Base-by-base conservation (phyloP, 495 filamentous ascomycete species). In the Lineolata rhizophorae region DNA sequence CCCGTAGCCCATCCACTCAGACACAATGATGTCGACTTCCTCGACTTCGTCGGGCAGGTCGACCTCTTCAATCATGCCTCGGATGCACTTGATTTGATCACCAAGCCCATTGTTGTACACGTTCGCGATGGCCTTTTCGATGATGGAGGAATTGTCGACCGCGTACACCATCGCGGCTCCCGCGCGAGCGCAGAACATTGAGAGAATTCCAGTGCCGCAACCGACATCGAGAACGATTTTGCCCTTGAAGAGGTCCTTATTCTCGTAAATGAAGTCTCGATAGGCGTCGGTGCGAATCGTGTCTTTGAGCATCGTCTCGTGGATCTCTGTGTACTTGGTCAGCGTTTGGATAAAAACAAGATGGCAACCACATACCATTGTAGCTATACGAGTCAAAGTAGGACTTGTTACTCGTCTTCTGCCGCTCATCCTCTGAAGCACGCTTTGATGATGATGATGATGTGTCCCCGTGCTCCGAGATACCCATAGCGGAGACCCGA, bases 1-100 rank as follows among this genome's bases (percentile, higher is more conserved):
- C 48, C 77, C 76, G 49, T 94, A 94, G 3, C 84, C 84, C 84
- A 94, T 94, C 84, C 84, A 94, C 50, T 94, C 84, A 2, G 81
- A 91, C 35, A 94, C 71, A 42, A 94, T 92, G 50, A 94, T 83
- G 43, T 94, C 84, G 29, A 94, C 84, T 48, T 85, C 62, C 35
- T 67, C 61, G 39, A 82, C 75, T n/a, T n/a, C n/a, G n/a, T n/a
- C n/a, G 1, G 80, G 79, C 31, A 90, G 43, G 20, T 64, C 60
- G 24, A 91, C 72, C 47, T 93, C 85, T 51, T 94, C 84, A 49
- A 93, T 83, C 58, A 87, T 91, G 30, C 84, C 84, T 44, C 76
- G 79, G 35, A 85, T 60, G 25, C 61, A 67, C 55, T 74, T 82
- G 42, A 94, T 87, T 36, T 73, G 68, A 51, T 82, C 67, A 25